A percentile compares a stretch with the other conserved stretches of the same genome.
These are phyloP conservation scores for Botryotinia convoluta DNA, from an alignment of 2,329 filamentous ascomycete species.

Conservation along the genomic window DNA sequence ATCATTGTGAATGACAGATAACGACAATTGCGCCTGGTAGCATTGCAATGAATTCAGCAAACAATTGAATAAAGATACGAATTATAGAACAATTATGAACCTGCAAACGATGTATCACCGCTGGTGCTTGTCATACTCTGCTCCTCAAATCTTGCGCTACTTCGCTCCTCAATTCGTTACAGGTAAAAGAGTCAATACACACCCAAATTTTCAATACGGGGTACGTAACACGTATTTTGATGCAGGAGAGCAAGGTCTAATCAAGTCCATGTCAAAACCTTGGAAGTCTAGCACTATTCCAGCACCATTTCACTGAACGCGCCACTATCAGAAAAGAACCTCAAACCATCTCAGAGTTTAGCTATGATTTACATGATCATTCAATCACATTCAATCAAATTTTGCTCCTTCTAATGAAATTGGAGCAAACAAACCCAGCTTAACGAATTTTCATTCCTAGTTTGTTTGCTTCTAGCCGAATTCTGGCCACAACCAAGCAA, in stretches of 20 bases:
- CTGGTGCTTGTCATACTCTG: conserved; percentile 1
- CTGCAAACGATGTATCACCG: conserved; percentile 26
- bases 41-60: conserved; percentile 29
- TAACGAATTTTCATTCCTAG: background rate
- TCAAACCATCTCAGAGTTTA: background rate
- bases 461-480: conserved; percentile 13
- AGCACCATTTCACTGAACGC: background rate
- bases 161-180: conserved; percentile 7
- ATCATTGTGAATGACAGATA: conserved; percentile 30
- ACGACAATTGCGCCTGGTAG: conserved; percentile 24
- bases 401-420: background rate
- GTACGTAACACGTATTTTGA: conserved; percentile 11
- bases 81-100: conserved; percentile 25
- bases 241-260: conserved; percentile 5
- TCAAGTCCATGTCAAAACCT: conserved; percentile 12
- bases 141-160: background rate
- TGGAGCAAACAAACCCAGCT: conserved; percentile 10
- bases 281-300: background rate
- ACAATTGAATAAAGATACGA: conserved; percentile 30
- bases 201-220: background rate
- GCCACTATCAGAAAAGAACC: background rate
- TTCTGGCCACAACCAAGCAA: conserved; percentile 1
- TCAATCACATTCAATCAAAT: conserved; percentile 9
- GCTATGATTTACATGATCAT: conserved; percentile 8
- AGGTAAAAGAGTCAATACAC: conserved; percentile 10